Percentiles rank a stretch among this genome's conserved stretches.
Conservation (phyloP, 192 early-diverging fungal species). For the Backusella australiensis region DNA sequence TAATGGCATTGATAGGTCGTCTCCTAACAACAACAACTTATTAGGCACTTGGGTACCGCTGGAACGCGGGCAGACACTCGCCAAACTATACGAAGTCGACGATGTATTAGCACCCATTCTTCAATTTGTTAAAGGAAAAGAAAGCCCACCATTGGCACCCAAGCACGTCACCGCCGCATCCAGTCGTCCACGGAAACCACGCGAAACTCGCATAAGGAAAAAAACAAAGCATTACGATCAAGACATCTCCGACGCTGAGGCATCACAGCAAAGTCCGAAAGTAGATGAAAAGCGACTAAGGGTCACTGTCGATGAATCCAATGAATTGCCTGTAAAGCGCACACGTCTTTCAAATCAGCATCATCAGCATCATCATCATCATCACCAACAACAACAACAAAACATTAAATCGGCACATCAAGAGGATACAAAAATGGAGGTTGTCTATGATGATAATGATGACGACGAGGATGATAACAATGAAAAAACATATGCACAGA, state of each 20-base stretch:
- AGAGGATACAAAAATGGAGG: not conserved
- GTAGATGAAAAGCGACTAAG: not conserved
- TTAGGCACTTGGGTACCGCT: conserved; percentile 80
- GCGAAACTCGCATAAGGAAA: conserved; percentile 29
- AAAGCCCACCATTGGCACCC: conserved; percentile 54
- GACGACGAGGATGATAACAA: not conserved
- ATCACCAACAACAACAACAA: not conserved
- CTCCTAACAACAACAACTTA: not conserved
- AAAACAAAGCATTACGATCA: not conserved
- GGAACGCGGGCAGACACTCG: conserved; percentile 73
- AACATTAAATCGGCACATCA: not conserved
- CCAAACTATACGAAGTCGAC: conserved; percentile 74
- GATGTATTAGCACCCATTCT: conserved; percentile 72
- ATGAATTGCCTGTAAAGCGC: not conserved
- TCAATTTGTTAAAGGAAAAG: conserved; percentile 66
- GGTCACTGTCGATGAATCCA: not conserved
- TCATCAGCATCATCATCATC: not conserved
- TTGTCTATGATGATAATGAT: not conserved
- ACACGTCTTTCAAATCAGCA: not conserved
- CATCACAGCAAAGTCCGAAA: not conserved
- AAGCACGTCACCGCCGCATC: conserved; percentile 51
- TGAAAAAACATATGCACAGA: conserved; percentile 16
- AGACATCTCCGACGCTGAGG: not conserved
- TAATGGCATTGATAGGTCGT: no score
- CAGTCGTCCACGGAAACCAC: conserved; percentile 41